These are phyloP conservation scores for Colletotrichum phormii DNA, from an alignment of 2,329 filamentous ascomycete species.

Conservation along the genomic window DNA sequence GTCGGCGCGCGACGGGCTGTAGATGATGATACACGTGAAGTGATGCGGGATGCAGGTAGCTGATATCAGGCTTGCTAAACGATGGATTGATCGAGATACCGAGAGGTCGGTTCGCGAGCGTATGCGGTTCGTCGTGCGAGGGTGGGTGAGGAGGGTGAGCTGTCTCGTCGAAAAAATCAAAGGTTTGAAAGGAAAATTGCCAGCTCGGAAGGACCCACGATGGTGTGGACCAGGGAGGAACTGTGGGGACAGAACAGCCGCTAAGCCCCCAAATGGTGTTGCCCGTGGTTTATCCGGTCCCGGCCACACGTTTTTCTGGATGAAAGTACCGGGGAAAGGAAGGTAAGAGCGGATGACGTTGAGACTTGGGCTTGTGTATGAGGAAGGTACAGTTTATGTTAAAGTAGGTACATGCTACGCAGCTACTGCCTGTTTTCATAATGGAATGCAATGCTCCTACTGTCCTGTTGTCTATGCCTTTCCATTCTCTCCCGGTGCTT, in stretches of 20 bases:
- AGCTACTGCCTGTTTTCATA: not conserved
- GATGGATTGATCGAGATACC: slow-evolving; percentile 36
- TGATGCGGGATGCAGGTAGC: slow-evolving; percentile 34
- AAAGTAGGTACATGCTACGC: not conserved
- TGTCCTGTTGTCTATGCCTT: not conserved
- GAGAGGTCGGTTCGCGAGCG: slow-evolving; percentile 30
- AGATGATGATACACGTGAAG: slow-evolving; percentile 31
- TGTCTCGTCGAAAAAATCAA: slow-evolving; percentile 39
- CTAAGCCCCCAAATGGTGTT: slow-evolving; percentile 1
- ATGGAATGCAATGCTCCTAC: not conserved
- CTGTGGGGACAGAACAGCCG: slow-evolving; percentile 12
- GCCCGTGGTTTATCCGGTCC: slow-evolving; percentile 33
- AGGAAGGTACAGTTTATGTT: not conserved
- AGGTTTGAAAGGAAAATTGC: slow-evolving; percentile 40
- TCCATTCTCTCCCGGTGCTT: not conserved
- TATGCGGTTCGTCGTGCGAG: slow-evolving; percentile 34
- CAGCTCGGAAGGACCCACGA: slow-evolving; percentile 38
- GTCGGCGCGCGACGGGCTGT: slow-evolving; percentile 24
- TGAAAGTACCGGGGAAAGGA: slow-evolving; percentile 11
- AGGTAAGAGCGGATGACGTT: slow-evolving; percentile 32
- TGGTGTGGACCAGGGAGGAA: slow-evolving; percentile 36
- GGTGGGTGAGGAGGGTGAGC: slow-evolving; percentile 37
- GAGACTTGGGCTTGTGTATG: not conserved
- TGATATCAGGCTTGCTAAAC: slow-evolving; percentile 39
- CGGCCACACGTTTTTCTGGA: slow-evolving; percentile 30